These are phyloP conservation scores for Starmerella tilneyi DNA, from an alignment of 805 yeast species.

Conservation along the genomic window DNA sequence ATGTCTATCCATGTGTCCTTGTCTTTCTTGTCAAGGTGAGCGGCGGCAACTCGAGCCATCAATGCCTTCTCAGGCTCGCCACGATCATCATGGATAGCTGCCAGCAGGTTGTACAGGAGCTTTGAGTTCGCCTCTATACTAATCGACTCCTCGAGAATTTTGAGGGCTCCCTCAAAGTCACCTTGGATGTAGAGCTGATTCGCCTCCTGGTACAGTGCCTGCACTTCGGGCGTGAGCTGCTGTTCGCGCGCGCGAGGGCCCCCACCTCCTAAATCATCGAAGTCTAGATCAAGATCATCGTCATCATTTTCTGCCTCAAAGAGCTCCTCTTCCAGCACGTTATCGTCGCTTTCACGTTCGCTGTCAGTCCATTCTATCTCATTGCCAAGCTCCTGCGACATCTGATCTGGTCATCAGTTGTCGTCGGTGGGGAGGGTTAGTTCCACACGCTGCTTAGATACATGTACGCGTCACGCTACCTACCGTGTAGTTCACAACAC, in stretches of 20 bases:
- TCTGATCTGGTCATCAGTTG: too few relatives aligned
- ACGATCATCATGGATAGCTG: slow-evolving; percentile 41
- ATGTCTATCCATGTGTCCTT: slow-evolving; percentile 77
- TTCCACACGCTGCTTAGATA: too few relatives aligned
- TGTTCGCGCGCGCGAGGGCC: slow-evolving; percentile 20
- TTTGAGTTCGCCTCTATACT: slow-evolving; percentile 27
- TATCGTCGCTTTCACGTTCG: slow-evolving; percentile 22
- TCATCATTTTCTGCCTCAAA: slow-evolving; percentile 16
- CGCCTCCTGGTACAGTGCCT: slow-evolving; percentile 23
- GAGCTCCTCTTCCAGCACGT: slow-evolving; percentile 12
- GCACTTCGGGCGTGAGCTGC: slow-evolving; percentile 24
- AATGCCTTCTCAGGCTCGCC: slow-evolving; percentile 32
- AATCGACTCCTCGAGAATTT: slow-evolving; percentile 29
- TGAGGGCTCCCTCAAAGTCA: slow-evolving; percentile 27
- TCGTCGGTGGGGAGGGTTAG: too few relatives aligned
- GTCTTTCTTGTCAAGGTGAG: slow-evolving; percentile 61
- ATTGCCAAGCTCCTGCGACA: slow-evolving; percentile 4
- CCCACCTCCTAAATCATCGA: not conserved
- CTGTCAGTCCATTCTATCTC: slow-evolving; percentile 24
- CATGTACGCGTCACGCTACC: too few relatives aligned
- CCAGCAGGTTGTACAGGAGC: slow-evolving; percentile 29
- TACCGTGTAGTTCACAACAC: too few relatives aligned
- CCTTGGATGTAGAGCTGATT: slow-evolving; percentile 20
- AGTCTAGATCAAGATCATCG: slow-evolving; percentile 8
- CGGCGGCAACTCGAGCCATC: slow-evolving; percentile 39